phyloP scores from a whole-genome alignment of 1,139 yeast species.

The Komagataea norvegica region DNA sequence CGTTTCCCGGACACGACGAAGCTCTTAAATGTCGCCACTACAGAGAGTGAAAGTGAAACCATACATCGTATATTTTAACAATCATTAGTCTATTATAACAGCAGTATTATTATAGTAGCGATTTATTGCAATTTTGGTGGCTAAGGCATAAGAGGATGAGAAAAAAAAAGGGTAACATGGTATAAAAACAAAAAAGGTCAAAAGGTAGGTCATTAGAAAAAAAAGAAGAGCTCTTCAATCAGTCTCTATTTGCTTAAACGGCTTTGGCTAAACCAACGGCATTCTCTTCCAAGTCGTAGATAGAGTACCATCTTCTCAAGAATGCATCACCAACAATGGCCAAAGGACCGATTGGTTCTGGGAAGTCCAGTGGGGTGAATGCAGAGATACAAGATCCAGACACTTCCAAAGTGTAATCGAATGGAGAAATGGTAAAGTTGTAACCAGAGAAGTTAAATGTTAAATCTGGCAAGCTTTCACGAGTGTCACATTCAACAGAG shows the following conservation, averaged over 20 bases:
- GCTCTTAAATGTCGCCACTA: too few relatives aligned
- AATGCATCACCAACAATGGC: slow-evolving; percentile 97
- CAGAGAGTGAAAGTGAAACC: too few relatives aligned
- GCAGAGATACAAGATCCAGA: slow-evolving; percentile 95
- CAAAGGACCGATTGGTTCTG: slow-evolving; percentile 92
- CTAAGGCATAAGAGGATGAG: too few relatives aligned
- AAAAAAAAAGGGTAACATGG: too few relatives aligned
- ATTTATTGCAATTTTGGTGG: too few relatives aligned
- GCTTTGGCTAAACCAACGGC: slow-evolving; percentile 92
- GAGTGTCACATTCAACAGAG: slow-evolving; percentile 78
- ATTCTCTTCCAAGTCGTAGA: slow-evolving; percentile 83
- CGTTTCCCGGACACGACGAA: too few relatives aligned
- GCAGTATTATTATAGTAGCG: too few relatives aligned
- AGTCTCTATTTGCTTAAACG: slow-evolving; percentile 35
- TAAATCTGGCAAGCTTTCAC: slow-evolving; percentile 82
- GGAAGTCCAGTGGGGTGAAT: slow-evolving; percentile 96
- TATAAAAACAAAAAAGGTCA: too few relatives aligned
- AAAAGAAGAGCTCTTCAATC: too few relatives aligned
- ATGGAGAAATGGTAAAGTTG: slow-evolving; percentile 83
- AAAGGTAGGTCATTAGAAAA: too few relatives aligned
- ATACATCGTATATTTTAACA: too few relatives aligned
- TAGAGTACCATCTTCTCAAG: slow-evolving; percentile 89
- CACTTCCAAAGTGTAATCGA: slow-evolving; percentile 88
- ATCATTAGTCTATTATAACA: too few relatives aligned
- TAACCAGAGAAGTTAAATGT: slow-evolving; percentile 85